These are phyloP conservation scores for Phytophthora litchii DNA, from an alignment of 352 stramenopile species.

Conservation along the genomic window DNA sequence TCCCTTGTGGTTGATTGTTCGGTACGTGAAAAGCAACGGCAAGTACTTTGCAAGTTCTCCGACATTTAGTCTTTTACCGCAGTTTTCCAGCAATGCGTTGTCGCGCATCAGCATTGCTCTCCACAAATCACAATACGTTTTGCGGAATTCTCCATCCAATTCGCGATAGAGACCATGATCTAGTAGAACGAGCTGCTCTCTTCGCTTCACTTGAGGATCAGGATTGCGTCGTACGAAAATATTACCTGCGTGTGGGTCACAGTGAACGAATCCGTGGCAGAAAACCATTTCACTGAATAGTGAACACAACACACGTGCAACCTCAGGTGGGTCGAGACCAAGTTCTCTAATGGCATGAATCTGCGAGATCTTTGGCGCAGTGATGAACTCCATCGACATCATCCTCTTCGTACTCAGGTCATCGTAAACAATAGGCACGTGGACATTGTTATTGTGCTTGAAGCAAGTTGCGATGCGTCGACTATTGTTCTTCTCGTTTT, in stretches of 20 bases:
- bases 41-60: constrained; percentile 70
- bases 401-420: constrained; percentile 90
- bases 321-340: constrained; percentile 80
- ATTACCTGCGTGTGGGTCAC: constrained; percentile 97
- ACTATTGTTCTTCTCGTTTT: constrained; percentile 85
- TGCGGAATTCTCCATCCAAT: constrained; percentile 93
- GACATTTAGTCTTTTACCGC: constrained; percentile 59
- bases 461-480: constrained; percentile 68
- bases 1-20: constrained; percentile 64
- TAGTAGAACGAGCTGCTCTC: constrained; percentile 95
- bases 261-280: constrained; percentile 95
- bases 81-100: constrained; percentile 68
- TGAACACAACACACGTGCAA: constrained; percentile 89
- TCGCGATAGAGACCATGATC: constrained; percentile 98
- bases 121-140: constrained; percentile 96
- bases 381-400: constrained; percentile 98
- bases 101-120: constrained; percentile 93
- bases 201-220: constrained; percentile 40
- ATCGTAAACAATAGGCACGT: constrained; percentile 88
- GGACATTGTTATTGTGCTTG: constrained; percentile 55
- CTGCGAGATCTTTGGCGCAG: constrained; percentile 94
- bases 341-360: constrained; percentile 78
- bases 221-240: constrained; percentile 84
- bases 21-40: constrained; percentile 89
- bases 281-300: constrained; percentile 97